Evolutionary conservation across 2,329 filamentous ascomycete species (phyloP), one percentile per base, ranked within the genome.

Genomic region (Penicillium sp.): DNA sequence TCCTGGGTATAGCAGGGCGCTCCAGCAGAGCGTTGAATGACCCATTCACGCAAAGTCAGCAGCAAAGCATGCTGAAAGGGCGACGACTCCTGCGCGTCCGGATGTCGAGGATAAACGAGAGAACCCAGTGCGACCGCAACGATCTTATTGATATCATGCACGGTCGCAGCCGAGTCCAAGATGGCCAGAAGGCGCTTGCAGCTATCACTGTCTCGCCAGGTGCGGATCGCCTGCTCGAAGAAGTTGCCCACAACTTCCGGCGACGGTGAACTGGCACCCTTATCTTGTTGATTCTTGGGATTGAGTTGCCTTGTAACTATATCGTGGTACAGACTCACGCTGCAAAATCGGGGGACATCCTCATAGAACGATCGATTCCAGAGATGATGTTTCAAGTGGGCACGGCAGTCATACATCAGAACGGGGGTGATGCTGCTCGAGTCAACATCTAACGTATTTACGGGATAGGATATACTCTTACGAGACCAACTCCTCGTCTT

Each of bases 1-100:
- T 57, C 55, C 25, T 57, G 54, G 2, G 46, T 37, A 15, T 50
- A 51, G 30, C 54, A 55, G 12, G 27, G n/a, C 27, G 12, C 42
- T 32, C 14, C 13, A 38, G 16, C 9, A 12, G 30, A 4, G n/a
- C 11, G n/a, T 15, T 25, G 23, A 20, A 14, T 20, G 12, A 49
- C 10, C 44, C 41, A 51, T 6, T 47, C 31, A 6, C 23, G 34
- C 9, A 51, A 22, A 6, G 33, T 42, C 5, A 43, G 16, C 6
- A 48, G 20, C 5, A 51, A 18, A 5, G 35, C 44, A 35, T 51
- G 46, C 25, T 49, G 44, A 16, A 38, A 35, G 3, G 25, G 27
- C 3, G 26, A 46, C 2, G 18, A 22, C 9, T 22, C 18, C 53
- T 44, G 5, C 34, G 37, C 4, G 32, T 29, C 11, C 25, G 25